A percentile compares a stretch with the other conserved stretches of the same genome.
Evolutionary conservation across 345 rosid genomes (phyloP).

Genomic region (Salix exigua): DNA sequence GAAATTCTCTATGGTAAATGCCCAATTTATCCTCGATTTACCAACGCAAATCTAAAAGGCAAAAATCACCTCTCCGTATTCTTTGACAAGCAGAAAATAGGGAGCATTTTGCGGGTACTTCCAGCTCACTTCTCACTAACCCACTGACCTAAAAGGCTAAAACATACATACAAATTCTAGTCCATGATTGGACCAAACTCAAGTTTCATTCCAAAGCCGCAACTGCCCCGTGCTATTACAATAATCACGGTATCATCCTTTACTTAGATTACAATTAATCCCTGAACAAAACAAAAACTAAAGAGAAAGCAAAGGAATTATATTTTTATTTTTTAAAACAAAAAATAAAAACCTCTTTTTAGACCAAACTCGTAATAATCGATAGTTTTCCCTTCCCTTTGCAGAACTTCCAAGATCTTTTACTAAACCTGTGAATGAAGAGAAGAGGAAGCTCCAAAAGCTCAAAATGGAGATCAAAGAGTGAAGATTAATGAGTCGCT

Average conservation of each 20-base stretch:
- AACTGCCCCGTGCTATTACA: background rate
- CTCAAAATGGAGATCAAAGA: background rate
- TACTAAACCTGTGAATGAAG: background rate
- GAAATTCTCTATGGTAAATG: too few relatives aligned
- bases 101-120: conserved; percentile 18
- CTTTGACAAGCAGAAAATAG: background rate
- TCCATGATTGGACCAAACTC: conserved; percentile 15
- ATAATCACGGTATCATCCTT: conserved; percentile 15
- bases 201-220: background rate
- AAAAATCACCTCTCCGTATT: background rate
- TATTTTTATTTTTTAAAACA: background rate
- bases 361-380: background rate
- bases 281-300: background rate
- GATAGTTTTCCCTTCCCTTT: background rate
- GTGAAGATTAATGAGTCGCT: background rate
- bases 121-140: conserved; percentile 16
- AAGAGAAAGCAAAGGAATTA: background rate
- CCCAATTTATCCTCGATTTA: background rate
- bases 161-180: background rate
- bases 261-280: conserved; percentile 29
- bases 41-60: background rate
- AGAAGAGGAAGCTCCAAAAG: background rate
- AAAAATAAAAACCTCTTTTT: background rate
- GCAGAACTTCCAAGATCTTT: background rate
- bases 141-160: background rate